Percentiles rank a stretch among this genome's conserved stretches.
Conservation (phyloP, 2,329 filamentous ascomycete species). For the Verticillium dahliae region DNA sequence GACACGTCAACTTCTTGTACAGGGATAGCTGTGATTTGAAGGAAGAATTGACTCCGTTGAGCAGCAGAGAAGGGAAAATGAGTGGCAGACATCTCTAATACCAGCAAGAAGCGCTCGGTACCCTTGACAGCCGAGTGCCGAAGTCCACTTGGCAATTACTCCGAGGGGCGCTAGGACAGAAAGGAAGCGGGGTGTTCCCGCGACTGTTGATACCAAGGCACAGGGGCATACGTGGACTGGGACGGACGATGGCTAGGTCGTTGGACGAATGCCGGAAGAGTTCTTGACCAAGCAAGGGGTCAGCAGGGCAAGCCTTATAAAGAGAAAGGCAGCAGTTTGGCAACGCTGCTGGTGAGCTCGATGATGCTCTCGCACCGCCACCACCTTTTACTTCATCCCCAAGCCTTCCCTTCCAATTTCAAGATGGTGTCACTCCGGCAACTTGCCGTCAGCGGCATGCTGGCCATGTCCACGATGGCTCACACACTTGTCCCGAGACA, state of each 20-base stretch:
- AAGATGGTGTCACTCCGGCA: constrained; percentile 13
- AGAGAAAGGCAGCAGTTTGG: background rate
- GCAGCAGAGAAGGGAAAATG: background rate
- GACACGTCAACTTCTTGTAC: too few species aligned
- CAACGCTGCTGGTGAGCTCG: background rate
- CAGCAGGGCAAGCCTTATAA: background rate
- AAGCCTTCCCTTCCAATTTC: background rate
- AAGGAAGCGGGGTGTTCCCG: background rate
- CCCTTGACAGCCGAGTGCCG: background rate
- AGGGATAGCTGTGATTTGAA: too few species aligned
- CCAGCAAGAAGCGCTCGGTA: background rate
- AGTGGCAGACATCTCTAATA: background rate
- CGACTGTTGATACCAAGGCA: background rate
- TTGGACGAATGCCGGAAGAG: background rate
- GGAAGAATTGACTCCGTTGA: background rate
- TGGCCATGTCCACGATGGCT: constrained; percentile 13
- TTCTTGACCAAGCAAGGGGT: background rate
- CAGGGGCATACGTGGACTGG: too few species aligned
- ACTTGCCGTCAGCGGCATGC: constrained; percentile 13
- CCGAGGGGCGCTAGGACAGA: constrained; percentile 6
- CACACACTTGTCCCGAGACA: constrained; percentile 3
- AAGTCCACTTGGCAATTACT: constrained; percentile 3
- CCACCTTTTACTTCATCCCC: background rate
- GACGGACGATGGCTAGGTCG: background rate
- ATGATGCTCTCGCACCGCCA: background rate